Evolutionary conservation across 2,329 filamentous ascomycete genomes (phyloP).

Genomic region (Penicillium fuscoglaucum): DNA sequence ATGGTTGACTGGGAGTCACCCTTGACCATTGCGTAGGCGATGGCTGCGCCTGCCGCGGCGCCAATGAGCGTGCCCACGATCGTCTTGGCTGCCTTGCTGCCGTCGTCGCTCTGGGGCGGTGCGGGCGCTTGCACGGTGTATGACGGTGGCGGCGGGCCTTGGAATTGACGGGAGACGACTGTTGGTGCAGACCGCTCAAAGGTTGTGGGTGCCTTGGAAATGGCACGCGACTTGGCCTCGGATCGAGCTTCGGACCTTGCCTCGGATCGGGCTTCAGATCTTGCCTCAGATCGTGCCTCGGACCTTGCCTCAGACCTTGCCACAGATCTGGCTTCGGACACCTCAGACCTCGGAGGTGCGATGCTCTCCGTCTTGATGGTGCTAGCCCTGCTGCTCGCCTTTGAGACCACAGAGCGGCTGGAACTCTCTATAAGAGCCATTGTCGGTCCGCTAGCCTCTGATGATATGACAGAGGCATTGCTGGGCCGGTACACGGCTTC

Average conservation of each 20-base stretch:
- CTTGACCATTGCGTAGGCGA: slow-evolving; percentile 72
- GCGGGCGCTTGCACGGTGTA: slow-evolving; percentile 28
- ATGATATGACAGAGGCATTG: slow-evolving; percentile 28
- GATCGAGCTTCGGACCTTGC: neutral
- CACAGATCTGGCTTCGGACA: neutral
- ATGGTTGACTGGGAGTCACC: slow-evolving; percentile 48
- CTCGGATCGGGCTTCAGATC: neutral
- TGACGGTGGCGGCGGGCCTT: slow-evolving; percentile 25
- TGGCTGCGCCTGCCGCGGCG: slow-evolving; percentile 72
- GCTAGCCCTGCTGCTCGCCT: slow-evolving; percentile 30
- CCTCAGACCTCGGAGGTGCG: slow-evolving; percentile 30
- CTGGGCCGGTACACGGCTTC: slow-evolving; percentile 66
- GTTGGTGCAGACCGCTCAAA: slow-evolving; percentile 26
- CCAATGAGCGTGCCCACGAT: slow-evolving; percentile 76
- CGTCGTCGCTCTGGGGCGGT: slow-evolving; percentile 38
- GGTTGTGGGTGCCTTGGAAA: slow-evolving; percentile 30
- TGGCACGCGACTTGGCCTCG: slow-evolving; percentile 23
- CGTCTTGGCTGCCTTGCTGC: slow-evolving; percentile 56
- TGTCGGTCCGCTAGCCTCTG: slow-evolving; percentile 33
- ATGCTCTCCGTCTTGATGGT: slow-evolving; percentile 34
- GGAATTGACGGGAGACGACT: slow-evolving; percentile 23
- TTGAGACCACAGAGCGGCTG: slow-evolving; percentile 39
- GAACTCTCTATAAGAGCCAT: slow-evolving; percentile 40
- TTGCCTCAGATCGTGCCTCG: neutral
- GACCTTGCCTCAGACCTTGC: neutral